Conservation (phyloP, 2,329 filamentous ascomycete species). For the Beauveria scarabaeidicola region DNA sequence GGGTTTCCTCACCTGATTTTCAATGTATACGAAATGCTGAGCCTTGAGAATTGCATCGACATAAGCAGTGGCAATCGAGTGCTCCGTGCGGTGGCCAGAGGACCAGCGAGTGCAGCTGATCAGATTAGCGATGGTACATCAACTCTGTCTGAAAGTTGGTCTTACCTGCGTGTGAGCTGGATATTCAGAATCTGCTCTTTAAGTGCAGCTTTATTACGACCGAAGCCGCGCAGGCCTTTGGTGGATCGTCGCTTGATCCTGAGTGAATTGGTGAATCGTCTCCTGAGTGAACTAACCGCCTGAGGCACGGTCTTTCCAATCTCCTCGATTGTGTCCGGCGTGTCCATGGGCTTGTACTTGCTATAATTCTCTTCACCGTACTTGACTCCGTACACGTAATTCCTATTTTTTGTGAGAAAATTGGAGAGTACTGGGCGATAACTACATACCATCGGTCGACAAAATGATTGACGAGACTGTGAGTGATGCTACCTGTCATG, state of each 20-base stretch:
- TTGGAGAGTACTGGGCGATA: slow-evolving; percentile 12
- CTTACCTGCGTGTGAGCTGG: slow-evolving; percentile 43
- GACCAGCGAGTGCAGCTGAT: slow-evolving; percentile 43
- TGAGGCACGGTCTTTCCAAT: slow-evolving; percentile 13
- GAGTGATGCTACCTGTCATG: slow-evolving; percentile 63
- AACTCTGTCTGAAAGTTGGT: no score
- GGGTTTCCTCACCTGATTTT: slow-evolving; percentile 50
- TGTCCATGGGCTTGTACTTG: slow-evolving; percentile 15
- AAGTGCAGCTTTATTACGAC: slow-evolving; percentile 25
- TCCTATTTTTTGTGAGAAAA: slow-evolving; percentile 33
- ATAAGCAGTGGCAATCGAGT: slow-evolving; percentile 84
- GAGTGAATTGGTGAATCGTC: slow-evolving; percentile 28
- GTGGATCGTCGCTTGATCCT: slow-evolving; percentile 32
- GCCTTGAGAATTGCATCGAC: slow-evolving; percentile 60
- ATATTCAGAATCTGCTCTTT: slow-evolving; percentile 29
- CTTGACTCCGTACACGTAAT: slow-evolving; percentile 80
- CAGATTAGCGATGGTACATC: neutral
- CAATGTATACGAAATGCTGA: slow-evolving; percentile 69
- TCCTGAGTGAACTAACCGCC: slow-evolving; percentile 35
- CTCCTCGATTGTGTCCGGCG: neutral
- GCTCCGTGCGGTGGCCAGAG: slow-evolving; percentile 44
- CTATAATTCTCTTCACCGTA: slow-evolving; percentile 42
- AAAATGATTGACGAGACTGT: slow-evolving; percentile 71
- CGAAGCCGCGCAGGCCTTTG: slow-evolving; percentile 30
- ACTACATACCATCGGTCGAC: slow-evolving; percentile 61